Evolutionary conservation across 805 yeast species (phyloP), one percentile per base, ranked within the genome.

Genomic region (Zygosaccharomyces bailii): DNA sequence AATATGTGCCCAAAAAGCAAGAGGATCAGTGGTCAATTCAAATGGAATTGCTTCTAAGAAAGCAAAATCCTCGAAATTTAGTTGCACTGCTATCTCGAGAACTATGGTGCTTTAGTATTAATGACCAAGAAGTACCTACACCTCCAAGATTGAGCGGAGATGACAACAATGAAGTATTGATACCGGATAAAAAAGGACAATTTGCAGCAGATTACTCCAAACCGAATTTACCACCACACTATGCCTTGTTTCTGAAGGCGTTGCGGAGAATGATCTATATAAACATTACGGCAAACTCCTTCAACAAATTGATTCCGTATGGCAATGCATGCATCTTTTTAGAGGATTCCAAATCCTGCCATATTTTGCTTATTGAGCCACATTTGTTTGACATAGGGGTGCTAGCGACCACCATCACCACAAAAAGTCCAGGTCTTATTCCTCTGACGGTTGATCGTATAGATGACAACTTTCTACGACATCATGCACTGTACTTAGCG

Each of bases 241-340:
- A 74, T 50, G 69, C 76, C 2, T 70, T 77, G 7, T 74, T 78
- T 35, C 52, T 77, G 25, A 71, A 76, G 49, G 79, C 82, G 0
- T 61, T 77, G 20, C 69, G 75, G 52, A 70, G 70, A 52, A 63
- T 65, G 48, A 58, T 78, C 17, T 49, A 67, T 46, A 44, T 62
- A 34, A 57, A 65, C 50, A 40, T 69, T 30, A 50, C 70, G 24
- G 20, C 67, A 46, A 49, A 49, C 5, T 60, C 68, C 1, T 53
- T 62, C n/a, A 60, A 61, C 34, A 61, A 61, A 34, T 51, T 77
- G 2, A 47, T 73, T 1, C 80, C 80, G 0, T 78, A 76, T 59
- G 81, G 82, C 1, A 75, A 74, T 47, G 64, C 78, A 52, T 63
- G 68, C 52, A 42, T 68, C 48, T 36, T 60, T 34, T 54, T 61